Conservation (phyloP, 164 flowering plant species). For the Vitis rotundifolia region DNA sequence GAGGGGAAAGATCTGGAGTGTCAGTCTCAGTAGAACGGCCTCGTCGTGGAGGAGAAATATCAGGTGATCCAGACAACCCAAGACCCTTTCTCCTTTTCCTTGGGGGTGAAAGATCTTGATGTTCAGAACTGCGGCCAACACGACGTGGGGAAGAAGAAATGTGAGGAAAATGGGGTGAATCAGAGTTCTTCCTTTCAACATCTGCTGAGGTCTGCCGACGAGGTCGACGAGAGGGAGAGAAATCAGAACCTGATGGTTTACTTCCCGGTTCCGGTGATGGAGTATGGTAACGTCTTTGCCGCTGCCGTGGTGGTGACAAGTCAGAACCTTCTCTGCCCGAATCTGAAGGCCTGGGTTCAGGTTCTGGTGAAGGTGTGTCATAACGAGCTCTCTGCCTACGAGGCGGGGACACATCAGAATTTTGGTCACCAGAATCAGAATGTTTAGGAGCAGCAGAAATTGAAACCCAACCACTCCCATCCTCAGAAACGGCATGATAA, state of each 20-base stretch:
- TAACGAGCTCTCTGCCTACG: slow-evolving; percentile 31
- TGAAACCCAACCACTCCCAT: slow-evolving; percentile 96
- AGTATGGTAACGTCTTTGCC: background rate
- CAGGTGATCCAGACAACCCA: slow-evolving; percentile 16
- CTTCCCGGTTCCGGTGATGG: slow-evolving; percentile 4
- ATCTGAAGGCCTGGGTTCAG: background rate
- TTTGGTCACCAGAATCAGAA: slow-evolving; percentile 6
- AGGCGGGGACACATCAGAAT: slow-evolving; percentile 52
- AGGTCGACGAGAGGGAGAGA: slow-evolving; percentile 29
- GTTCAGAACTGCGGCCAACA: too few species aligned
- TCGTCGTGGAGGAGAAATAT: slow-evolving; percentile 24
- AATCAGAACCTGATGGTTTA: slow-evolving; percentile 16
- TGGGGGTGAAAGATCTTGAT: slow-evolving; percentile 52
- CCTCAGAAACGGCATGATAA: slow-evolving; percentile 73
- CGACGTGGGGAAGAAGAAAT: too few species aligned
- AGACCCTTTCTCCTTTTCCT: slow-evolving; percentile 33
- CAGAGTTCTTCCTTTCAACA: too few species aligned
- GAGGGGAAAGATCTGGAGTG: slow-evolving; percentile 60
- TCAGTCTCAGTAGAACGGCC: slow-evolving; percentile 3
- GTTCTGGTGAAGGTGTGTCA: slow-evolving; percentile 47
- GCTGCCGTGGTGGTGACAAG: slow-evolving; percentile 4
- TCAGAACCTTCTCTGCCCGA: slow-evolving; percentile 6
- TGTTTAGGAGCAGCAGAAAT: slow-evolving; percentile 38
- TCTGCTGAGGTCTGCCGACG: background rate
- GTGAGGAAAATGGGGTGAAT: too few species aligned